phyloP scores from a whole-genome alignment of 2,329 filamentous ascomycete genomes.

The Fusarium oligoseptatum region DNA sequence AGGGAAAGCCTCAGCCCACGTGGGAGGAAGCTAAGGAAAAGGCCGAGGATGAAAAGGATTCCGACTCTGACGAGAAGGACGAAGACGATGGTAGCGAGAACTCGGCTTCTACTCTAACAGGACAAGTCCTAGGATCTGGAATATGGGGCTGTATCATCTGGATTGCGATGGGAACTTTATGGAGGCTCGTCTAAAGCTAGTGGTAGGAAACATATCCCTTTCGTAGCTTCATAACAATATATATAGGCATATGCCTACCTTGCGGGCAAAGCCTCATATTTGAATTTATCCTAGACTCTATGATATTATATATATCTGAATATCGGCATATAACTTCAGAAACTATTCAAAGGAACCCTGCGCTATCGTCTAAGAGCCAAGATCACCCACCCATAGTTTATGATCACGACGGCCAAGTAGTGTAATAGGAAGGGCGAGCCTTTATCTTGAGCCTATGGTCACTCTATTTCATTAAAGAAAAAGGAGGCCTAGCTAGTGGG shows the following conservation, averaged over 20 bases:
- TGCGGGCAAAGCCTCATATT: background rate
- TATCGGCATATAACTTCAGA: background rate
- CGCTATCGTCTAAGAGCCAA: background rate
- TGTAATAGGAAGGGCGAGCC: too few species aligned
- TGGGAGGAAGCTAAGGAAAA: background rate
- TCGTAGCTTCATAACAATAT: background rate
- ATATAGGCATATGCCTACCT: rapidly evolving
- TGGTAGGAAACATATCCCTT: background rate
- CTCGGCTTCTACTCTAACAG: background rate
- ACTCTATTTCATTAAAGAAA: too few species aligned
- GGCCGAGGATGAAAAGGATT: background rate
- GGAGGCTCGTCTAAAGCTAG: background rate
- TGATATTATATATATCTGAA: background rate
- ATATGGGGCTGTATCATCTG: background rate
- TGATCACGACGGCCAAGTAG: background rate
- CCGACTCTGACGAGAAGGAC: background rate
- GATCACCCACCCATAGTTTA: too few species aligned
- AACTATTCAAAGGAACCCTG: background rate
- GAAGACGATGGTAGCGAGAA: background rate
- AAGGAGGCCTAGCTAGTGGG: too few species aligned
- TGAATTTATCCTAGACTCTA: background rate
- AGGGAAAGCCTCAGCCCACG: background rate
- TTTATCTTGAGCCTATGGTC: too few species aligned
- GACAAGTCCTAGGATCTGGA: background rate
- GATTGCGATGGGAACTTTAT: background rate